Evolutionary conservation across 2,329 filamentous ascomycete species (phyloP).

Genomic region (Pseudopyrenochaeta lycopersici): DNA sequence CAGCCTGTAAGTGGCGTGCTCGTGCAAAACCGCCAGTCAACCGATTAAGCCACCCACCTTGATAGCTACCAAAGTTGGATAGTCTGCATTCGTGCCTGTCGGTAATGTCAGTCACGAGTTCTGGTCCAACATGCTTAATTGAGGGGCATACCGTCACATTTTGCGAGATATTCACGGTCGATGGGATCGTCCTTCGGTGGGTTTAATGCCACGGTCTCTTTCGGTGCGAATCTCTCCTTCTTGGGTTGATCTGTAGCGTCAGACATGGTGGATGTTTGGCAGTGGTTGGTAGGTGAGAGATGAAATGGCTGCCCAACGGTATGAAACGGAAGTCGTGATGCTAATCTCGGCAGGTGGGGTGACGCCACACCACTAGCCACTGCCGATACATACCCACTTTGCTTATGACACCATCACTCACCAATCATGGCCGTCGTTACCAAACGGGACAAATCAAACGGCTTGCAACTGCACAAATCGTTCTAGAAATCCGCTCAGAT

Average conservation of each 20-base stretch:
- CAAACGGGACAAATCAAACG: no score
- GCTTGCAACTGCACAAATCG: no score
- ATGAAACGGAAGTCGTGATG: slow-evolving; percentile 4
- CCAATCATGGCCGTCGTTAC: not conserved
- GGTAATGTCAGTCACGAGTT: not conserved
- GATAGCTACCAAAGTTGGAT: slow-evolving; percentile 68
- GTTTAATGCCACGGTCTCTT: slow-evolving; percentile 75
- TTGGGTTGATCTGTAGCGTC: slow-evolving; percentile 43
- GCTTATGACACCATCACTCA: not conserved
- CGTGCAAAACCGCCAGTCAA: not conserved
- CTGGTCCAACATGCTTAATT: not conserved
- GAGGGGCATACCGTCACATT: slow-evolving; percentile 76
- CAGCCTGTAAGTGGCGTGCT: slow-evolving; percentile 9
- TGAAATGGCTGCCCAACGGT: slow-evolving; percentile 1
- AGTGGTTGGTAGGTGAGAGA: slow-evolving; percentile 5
- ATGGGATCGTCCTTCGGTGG: slow-evolving; percentile 91
- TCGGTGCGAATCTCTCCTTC: slow-evolving; percentile 76
- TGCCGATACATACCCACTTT: not conserved
- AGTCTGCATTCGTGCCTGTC: slow-evolving; percentile 70
- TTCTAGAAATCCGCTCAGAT: no score
- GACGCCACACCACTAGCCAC: slow-evolving; percentile 14
- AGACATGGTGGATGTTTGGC: slow-evolving; percentile 36
- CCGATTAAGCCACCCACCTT: slow-evolving; percentile 49
- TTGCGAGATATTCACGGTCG: slow-evolving; percentile 77
- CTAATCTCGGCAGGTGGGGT: slow-evolving; percentile 30